These are phyloP conservation scores for Tuber borchii DNA, from an alignment of 495 filamentous ascomycete genomes.

Conservation along the genomic window DNA sequence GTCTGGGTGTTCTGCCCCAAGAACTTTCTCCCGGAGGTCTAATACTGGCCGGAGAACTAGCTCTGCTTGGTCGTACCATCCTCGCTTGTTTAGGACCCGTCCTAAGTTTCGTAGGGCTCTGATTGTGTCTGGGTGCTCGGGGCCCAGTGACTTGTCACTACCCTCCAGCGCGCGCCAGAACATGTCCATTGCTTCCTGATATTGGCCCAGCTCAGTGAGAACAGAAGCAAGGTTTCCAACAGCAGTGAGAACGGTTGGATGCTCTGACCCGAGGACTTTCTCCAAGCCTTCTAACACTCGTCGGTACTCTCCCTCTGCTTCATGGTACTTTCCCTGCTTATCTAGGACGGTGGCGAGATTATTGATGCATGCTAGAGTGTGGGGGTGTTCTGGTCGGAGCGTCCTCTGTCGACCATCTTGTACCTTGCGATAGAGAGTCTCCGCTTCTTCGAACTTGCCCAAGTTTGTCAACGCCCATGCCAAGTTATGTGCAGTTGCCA, in stretches of 20 bases:
- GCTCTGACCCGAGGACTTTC: constrained; percentile 27
- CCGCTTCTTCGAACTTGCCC: constrained; percentile 30
- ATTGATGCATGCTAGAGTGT: constrained; percentile 21
- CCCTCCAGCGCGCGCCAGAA: constrained; percentile 13
- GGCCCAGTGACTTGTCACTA: constrained; percentile 8
- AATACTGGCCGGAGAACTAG: constrained; percentile 12
- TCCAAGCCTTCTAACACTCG: constrained; percentile 22
- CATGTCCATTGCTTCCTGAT: constrained; percentile 22
- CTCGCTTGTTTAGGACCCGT: constrained; percentile 9
- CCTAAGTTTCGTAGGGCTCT: constrained; percentile 12
- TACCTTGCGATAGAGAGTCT: constrained; percentile 35
- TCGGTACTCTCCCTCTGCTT: constrained; percentile 17
- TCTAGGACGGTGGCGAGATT: constrained; percentile 25
- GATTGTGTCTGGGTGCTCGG: constrained; percentile 14
- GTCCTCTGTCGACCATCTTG: constrained; percentile 36
- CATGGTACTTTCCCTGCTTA: constrained; percentile 12
- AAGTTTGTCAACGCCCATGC: constrained; percentile 8
- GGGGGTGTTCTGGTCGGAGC: constrained; percentile 38
- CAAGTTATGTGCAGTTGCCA: constrained; percentile 15
- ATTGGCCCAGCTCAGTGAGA: constrained; percentile 11
- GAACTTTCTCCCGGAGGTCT: constrained; percentile 17
- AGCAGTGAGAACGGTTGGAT: constrained; percentile 13
- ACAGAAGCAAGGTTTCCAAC: constrained; percentile 19
- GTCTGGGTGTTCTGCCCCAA: constrained; percentile 30
- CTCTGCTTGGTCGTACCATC: constrained; percentile 30